Evolutionary conservation across 768 basidiomycete species (phyloP).

Genomic region (Baorangia bicolor): DNA sequence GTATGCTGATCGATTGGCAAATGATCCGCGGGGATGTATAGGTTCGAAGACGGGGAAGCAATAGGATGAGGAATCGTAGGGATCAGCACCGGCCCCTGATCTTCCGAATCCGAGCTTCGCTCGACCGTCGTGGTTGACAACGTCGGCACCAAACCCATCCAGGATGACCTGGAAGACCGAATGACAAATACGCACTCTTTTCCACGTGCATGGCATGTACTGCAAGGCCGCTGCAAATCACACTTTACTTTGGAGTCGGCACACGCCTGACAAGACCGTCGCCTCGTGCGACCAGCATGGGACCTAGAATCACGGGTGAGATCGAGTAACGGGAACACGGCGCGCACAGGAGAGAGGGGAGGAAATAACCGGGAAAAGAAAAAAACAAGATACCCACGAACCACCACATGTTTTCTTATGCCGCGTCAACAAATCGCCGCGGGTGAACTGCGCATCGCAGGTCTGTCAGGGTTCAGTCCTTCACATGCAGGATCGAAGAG

Average conservation of each 20-base stretch:
- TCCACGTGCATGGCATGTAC: conserved; percentile 60
- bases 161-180: conserved; percentile 28
- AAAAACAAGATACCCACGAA: conserved; percentile 45
- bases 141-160: conserved; percentile 17
- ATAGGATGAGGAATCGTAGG: conserved; percentile 17
- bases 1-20: conserved; percentile 22
- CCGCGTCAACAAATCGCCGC: conserved; percentile 69
- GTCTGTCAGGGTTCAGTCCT: conserved; percentile 39
- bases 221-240: conserved; percentile 64
- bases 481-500: conserved; percentile 6
- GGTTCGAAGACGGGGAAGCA: conserved; percentile 29
- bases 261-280: conserved; percentile 74
- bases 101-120: conserved; percentile 23
- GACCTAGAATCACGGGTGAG: conserved; percentile 26
- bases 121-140: conserved; percentile 22
- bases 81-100: conserved; percentile 21
- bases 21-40: conserved; percentile 35
- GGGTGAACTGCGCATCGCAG: conserved; percentile 68
- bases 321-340: conserved; percentile 15
- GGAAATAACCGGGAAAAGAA: conserved; percentile 10
- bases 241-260: conserved; percentile 78
- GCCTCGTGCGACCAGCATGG: conserved; percentile 53
- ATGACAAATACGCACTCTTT: conserved; percentile 62
- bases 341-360: conserved; percentile 3
- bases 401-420: conserved; percentile 73